A percentile compares a stretch with the other conserved stretches of the same genome.
Conservation (phyloP, 163 green algal species). For the Prototheca cutis region DNA sequence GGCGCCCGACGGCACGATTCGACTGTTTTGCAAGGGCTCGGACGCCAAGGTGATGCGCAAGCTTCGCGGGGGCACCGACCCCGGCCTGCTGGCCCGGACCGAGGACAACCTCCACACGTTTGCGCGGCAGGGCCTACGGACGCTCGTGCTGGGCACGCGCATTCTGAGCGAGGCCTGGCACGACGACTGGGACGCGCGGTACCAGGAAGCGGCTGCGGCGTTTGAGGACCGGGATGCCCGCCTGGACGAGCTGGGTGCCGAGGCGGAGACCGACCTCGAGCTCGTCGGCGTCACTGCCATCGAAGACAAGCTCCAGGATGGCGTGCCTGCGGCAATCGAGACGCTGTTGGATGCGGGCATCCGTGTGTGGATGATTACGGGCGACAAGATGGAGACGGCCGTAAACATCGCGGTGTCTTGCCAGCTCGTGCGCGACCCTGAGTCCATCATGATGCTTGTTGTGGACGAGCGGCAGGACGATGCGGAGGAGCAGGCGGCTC, state of each 20-base stretch:
- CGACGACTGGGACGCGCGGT: conserved; percentile 48
- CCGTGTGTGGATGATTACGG: conserved; percentile 79
- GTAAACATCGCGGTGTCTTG: conserved; percentile 74
- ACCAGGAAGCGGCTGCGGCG: conserved; percentile 39
- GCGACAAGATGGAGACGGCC: conserved; percentile 79
- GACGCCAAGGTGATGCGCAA: conserved; percentile 54
- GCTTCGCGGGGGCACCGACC: conserved; percentile 23
- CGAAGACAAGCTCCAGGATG: conserved; percentile 85
- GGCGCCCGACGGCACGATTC: conserved; percentile 49
- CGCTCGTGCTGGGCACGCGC: conserved; percentile 56
- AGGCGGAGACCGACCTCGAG: conserved; percentile 65
- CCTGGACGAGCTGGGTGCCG: conserved; percentile 40
- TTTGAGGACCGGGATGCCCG: conserved; percentile 46
- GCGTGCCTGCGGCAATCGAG: conserved; percentile 65
- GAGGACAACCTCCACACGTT: conserved; percentile 57
- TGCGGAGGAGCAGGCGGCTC: neutral
- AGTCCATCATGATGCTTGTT: conserved; percentile 50
- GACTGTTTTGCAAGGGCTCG: conserved; percentile 69
- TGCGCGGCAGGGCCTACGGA: conserved; percentile 59
- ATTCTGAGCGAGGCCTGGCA: conserved; percentile 45
- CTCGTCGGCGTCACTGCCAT: conserved; percentile 80
- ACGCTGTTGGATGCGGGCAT: conserved; percentile 53
- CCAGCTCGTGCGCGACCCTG: conserved; percentile 46
- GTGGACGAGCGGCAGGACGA: conserved; percentile 31
- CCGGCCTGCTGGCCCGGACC: conserved; percentile 30